Base-by-base conservation (phyloP, 1,284 basidiomycete species). In the Marasmius sp. region DNA sequence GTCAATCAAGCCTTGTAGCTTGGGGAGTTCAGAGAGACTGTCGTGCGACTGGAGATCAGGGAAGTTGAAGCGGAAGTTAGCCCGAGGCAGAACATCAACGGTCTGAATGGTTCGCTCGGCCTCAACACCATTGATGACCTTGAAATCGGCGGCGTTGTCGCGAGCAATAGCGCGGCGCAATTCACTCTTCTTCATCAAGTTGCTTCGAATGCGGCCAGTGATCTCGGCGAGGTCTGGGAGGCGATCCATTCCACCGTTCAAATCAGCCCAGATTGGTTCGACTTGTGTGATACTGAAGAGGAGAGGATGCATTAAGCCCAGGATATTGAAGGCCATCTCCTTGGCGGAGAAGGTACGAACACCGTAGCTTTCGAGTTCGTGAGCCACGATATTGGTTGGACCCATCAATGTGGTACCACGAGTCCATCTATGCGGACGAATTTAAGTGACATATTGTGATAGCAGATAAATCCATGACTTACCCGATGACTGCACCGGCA, bases 251-350 rank as follows among this genome's bases (percentile, higher is more conserved):
- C 95, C 95, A 72, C 96, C 95, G 71, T 95, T 97, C 66, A 98
- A 82, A 74, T 98, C 95, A 56, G 95, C 96, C 95, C 96, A 98
- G 72, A 99, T 95, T 7, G 97, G 97, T 75, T 99, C 97, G 61
- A 99, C 96, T 76, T 99, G 97, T n/a, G 97, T 97, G 72, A 98
- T 96, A 76, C 97, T 98, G 85, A 98, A 98, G 58, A 99, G 86
- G n/a, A 98, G 88, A 49, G 97, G 97, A 75, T 98, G 97, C 95
- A 99, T 97, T 53, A 97, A 85, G 68, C 97, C 97, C 61, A 99
- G 89, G 70, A 99, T 94, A 80, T 98, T 99, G 88, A 99, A 99
- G 3, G 96, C 95, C 97, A 99, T 99, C 81, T 99, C 97, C 81
- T 98, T 98, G 55, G 96, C 92, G 3, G 95, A 97, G 88, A 98